Evolutionary conservation across 176 grass and related monocot species (phyloP), one percentile per base, ranked within the genome.

Genomic region (Lolium rigidum): DNA sequence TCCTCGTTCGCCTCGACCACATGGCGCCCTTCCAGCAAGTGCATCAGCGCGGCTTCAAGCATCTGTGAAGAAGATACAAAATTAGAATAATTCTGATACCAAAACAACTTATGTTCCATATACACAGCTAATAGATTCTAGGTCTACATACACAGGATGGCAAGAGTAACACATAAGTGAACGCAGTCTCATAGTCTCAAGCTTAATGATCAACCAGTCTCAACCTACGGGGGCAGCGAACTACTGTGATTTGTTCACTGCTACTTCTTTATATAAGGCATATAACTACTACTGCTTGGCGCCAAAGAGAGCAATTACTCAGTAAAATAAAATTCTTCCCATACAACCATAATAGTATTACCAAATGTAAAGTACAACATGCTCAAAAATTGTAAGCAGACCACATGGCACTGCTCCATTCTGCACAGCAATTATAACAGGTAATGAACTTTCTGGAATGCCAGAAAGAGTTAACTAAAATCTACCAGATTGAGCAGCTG

Each of bases 21-120:
- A 62, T 93, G 90, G 50, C 97, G 88, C 1, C 79, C 97, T 88
- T 99, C 92, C 51, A 99, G 89, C 83, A 99, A 89, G 76, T 90
- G 90, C 83, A 76, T 4, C 57, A 99, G 70, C 4, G 94, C 86
- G 1, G 84, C 80, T 86, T 99, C 97, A 78, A 96, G 85, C 79
- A 92, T 91, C 94, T 99, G 72, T 6, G 85, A 51, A 47, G 10
- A 69, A 84, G 20, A 60, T 24, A 18, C 15, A 6, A 47, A 82
- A 52, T 16, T 5, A 39, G 20, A 57, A 50, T 13, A 12, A 52
- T 76, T 50, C 24, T 71, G 10, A 22, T 22, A 20, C 2, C 0
- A 70, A 87, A 31, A 10, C 2, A 55, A 3, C 41, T 79, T 56
- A 15, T 13, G 10, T 57, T 71, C 15, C 52, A 78, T 7, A 74